A percentile compares a stretch with the other conserved stretches of the same genome.
Evolutionary conservation across 352 stramenopile genomes (phyloP).

Genomic region (Phytophthora foliorum): DNA sequence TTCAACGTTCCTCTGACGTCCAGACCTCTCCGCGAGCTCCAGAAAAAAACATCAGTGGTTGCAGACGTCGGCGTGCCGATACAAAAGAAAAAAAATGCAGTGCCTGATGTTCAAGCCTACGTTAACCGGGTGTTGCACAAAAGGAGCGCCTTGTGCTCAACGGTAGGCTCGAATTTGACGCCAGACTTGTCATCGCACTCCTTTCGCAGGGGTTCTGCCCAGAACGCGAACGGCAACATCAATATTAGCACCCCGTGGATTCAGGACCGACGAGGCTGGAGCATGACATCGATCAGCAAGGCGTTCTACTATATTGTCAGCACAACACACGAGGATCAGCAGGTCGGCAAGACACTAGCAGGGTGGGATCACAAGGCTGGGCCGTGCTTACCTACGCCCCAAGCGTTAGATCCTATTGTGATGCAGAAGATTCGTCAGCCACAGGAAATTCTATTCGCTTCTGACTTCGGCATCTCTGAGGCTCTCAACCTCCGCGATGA

Average conservation of each 20-base stretch:
- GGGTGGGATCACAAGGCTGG: neutral
- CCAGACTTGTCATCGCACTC: constrained; percentile 1
- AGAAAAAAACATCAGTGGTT: constrained; percentile 5
- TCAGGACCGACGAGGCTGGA: constrained; percentile 7
- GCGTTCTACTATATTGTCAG: constrained; percentile 24
- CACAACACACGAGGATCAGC: constrained; percentile 23
- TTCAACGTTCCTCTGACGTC: too few species aligned
- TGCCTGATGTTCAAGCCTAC: constrained; percentile 18
- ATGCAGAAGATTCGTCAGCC: constrained; percentile 1
- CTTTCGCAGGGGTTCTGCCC: constrained; percentile 9
- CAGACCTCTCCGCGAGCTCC: neutral
- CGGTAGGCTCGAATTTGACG: neutral
- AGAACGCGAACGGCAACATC: constrained; percentile 13
- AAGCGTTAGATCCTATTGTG: neutral
- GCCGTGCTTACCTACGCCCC: neutral
- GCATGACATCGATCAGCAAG: constrained; percentile 16
- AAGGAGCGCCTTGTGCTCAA: constrained; percentile 1
- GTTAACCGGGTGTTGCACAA: constrained; percentile 12
- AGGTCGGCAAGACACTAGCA: constrained; percentile 6
- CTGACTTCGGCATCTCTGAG: neutral
- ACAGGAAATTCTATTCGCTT: neutral
- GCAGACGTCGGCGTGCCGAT: too few species aligned
- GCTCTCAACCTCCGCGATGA: constrained; percentile 1
- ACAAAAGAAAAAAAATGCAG: too few species aligned
- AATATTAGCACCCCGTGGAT: constrained; percentile 20